Base-by-base conservation (phyloP, 208 protist genomes). In the Wallacemonas sp. region DNA sequence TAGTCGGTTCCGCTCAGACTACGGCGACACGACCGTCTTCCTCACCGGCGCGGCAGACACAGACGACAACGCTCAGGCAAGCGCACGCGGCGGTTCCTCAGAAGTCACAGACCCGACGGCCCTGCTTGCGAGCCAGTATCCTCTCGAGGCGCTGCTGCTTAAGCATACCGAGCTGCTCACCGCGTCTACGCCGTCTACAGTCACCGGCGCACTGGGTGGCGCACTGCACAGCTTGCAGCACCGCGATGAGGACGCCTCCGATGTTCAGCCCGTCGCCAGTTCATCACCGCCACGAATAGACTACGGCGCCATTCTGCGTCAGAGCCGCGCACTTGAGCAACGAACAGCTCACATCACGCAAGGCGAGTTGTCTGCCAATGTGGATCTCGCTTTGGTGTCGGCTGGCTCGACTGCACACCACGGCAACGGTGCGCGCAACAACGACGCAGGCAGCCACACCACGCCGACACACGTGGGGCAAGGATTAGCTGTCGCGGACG, bases 11-110 rank as follows among this genome's bases (percentile, higher is more conserved):
- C 70, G 76, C 10, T 91, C 84, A 19, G 63, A 78, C n/a, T 75
- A 91, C 42, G 83, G 79, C 5, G 75, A 76, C 17, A 53, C 59
- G 0, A 71, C 89, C 36, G 60, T 96, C 3, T 96, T 96, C 55
- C 72, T 96, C 12, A 96, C 91, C 0, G 86, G 78, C 0, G 64
- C 71, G 4, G 38, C 21, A 4, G 46, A 36, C 22, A 68, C 24
- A n/a, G 69, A 50, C 21, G 71, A 74, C 39, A 68, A 62, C 3
- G 39, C 44, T 33, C 19, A 44, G n/a, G n/a, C n/a, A n/a, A n/a
- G n/a, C 0, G 55, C 60, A n/a, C 58, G 42, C 3, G 26, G 4
- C 4, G 0, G 0, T 19, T 54, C 17, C 12, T 15, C 1, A 1
- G 26, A 3, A n/a, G n/a, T 19, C 30, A 17, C 19, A 22, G 36